Evolutionary conservation across 1,139 yeast genomes (phyloP).

Genomic region (Taphrina populina): DNA sequence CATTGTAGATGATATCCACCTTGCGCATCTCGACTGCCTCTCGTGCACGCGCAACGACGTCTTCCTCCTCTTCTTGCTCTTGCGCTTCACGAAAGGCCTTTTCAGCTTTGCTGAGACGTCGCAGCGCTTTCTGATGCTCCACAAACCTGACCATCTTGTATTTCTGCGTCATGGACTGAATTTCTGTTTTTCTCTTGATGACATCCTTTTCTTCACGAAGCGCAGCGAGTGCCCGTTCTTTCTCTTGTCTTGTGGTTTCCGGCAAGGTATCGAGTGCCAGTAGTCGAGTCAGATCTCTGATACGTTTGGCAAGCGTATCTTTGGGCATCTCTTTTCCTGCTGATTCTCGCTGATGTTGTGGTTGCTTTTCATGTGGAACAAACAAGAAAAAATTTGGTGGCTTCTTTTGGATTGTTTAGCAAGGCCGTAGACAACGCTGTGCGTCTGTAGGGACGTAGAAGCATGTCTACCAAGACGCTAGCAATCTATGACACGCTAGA

Average conservation of each 20-base stretch:
- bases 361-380: no score
- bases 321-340: no score
- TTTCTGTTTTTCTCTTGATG: slow-evolving; percentile 54
- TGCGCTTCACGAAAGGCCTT: slow-evolving; percentile 41
- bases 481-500: background rate
- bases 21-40: slow-evolving; percentile 21
- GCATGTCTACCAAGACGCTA: background rate
- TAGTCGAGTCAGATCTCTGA: slow-evolving; percentile 78
- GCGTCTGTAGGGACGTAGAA: background rate
- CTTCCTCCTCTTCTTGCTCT: slow-evolving; percentile 18
- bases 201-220: slow-evolving; percentile 63
- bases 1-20: slow-evolving; percentile 34
- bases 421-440: background rate
- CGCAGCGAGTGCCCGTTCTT: slow-evolving; percentile 82
- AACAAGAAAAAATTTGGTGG: no score
- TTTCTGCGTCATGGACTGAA: slow-evolving; percentile 64
- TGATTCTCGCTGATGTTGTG: no score
- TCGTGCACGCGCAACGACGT: background rate
- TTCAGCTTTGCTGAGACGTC: slow-evolving; percentile 64
- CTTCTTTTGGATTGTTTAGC: no score
- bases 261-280: slow-evolving; percentile 61
- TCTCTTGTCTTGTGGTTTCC: slow-evolving; percentile 72
- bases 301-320: slow-evolving; percentile 62
- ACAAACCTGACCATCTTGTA: slow-evolving; percentile 94
- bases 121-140: slow-evolving; percentile 80